phyloP scores from a whole-genome alignment of 148 eudicot genomes.

The Vaccinium darrowii region DNA sequence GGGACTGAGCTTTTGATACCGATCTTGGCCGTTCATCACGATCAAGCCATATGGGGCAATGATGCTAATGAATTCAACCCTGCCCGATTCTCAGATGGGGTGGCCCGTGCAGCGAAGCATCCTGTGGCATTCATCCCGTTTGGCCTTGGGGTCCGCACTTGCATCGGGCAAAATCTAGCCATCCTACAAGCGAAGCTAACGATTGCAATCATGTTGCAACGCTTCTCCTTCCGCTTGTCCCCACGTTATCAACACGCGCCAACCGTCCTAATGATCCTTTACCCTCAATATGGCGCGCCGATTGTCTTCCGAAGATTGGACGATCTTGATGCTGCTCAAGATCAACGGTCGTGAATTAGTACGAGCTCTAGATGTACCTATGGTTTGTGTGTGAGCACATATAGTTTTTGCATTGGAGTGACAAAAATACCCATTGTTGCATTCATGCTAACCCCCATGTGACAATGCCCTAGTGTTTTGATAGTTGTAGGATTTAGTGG shows the following conservation, averaged over 20 bases:
- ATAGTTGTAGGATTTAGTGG: constrained; percentile 20
- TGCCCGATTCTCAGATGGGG: constrained; percentile 62
- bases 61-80: constrained; percentile 84
- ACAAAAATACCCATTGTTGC: constrained; percentile 25
- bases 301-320: constrained; percentile 51
- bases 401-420: constrained; percentile 28
- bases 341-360: constrained; percentile 20
- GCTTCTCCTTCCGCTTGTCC: constrained; percentile 60
- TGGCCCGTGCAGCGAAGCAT: constrained; percentile 81
- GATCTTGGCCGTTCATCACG: constrained; percentile 88
- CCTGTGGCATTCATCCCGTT: constrained; percentile 86
- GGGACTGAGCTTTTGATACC: constrained; percentile 86
- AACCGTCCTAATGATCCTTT: constrained; percentile 73
- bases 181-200: constrained; percentile 78
- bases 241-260: constrained; percentile 87
- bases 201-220: constrained; percentile 58
- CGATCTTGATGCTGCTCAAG: constrained; percentile 5
- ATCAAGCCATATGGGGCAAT: constrained; percentile 68
- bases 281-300: constrained; percentile 92
- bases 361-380: neutral
- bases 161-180: constrained; percentile 90
- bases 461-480: constrained; percentile 13
- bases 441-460: constrained; percentile 33
- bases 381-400: constrained; percentile 22
- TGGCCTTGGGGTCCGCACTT: constrained; percentile 76